phyloP scores from a whole-genome alignment of 495 filamentous ascomycete genomes.

The Letharia columbiana region DNA sequence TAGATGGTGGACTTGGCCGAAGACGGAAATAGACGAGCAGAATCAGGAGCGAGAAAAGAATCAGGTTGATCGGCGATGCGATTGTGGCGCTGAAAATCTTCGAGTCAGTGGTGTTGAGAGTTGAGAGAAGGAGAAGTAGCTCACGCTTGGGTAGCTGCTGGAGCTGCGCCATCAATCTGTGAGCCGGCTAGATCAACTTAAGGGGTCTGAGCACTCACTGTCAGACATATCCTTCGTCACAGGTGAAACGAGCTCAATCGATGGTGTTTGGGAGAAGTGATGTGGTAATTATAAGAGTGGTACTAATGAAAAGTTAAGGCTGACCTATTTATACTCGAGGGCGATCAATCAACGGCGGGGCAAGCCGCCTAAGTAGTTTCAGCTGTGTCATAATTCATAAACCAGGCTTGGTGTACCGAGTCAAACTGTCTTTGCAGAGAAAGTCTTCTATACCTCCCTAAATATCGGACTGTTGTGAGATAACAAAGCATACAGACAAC shows the following conservation, averaged over 20 bases:
- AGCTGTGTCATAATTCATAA: constrained; percentile 1
- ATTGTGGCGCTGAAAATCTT: constrained; percentile 44
- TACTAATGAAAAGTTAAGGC: neutral
- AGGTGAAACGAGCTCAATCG: neutral
- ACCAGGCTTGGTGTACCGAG: neutral
- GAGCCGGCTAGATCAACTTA: neutral
- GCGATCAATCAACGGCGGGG: constrained; percentile 7
- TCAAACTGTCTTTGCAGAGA: neutral
- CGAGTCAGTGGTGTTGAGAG: neutral
- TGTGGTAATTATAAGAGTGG: constrained; percentile 5
- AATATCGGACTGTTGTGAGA: neutral
- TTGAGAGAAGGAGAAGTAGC: neutral
- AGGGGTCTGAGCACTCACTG: constrained; percentile 15
- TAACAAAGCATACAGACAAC: neutral
- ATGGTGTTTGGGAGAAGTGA: neutral
- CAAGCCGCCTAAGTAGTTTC: constrained; percentile 11
- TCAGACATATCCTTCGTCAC: constrained; percentile 17
- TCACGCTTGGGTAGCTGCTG: constrained; percentile 19
- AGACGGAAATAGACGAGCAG: constrained; percentile 62
- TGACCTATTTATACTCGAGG: constrained; percentile 1
- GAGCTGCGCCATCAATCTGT: constrained; percentile 10
- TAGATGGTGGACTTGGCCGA: constrained; percentile 48
- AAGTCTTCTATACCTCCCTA: neutral
- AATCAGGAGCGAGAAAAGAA: constrained; percentile 60
- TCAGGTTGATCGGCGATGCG: constrained; percentile 68